Conservation (phyloP, 495 filamentous ascomycete genomes). For the Pyronema domesticum region DNA sequence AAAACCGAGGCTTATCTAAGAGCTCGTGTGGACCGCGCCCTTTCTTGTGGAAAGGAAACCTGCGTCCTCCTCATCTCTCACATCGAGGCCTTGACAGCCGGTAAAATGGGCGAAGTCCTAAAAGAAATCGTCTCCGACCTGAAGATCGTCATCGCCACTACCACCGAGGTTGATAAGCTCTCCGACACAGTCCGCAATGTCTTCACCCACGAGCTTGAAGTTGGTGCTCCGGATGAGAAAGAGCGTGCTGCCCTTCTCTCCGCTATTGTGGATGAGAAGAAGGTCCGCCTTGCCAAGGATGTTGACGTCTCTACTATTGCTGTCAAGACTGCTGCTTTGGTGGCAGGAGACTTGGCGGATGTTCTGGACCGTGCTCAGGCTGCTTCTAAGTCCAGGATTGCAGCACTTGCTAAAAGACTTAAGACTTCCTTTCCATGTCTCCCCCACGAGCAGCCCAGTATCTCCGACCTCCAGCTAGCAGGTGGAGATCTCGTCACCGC, state of each 20-base stretch:
- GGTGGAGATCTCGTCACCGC: slow-evolving; percentile 64
- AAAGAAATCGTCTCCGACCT: slow-evolving; percentile 56
- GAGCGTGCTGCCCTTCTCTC: slow-evolving; percentile 76
- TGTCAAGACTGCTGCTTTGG: slow-evolving; percentile 86
- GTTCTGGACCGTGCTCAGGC: slow-evolving; percentile 78
- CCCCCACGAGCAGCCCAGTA: slow-evolving; percentile 23
- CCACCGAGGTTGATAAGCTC: slow-evolving; percentile 83
- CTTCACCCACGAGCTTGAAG: slow-evolving; percentile 91
- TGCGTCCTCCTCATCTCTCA: slow-evolving; percentile 74
- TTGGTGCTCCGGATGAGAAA: slow-evolving; percentile 78
- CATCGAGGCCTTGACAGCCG: slow-evolving; percentile 76
- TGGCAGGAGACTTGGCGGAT: slow-evolving; percentile 84
- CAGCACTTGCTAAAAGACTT: slow-evolving; percentile 38
- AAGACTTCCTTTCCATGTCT: not conserved
- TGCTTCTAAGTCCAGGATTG: slow-evolving; percentile 54
- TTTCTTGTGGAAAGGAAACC: slow-evolving; percentile 66
- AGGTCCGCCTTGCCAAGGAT: slow-evolving; percentile 53
- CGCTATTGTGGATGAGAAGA: slow-evolving; percentile 55
- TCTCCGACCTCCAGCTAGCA: slow-evolving; percentile 73
- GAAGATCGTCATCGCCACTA: slow-evolving; percentile 76
- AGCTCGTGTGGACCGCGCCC: slow-evolving; percentile 68
- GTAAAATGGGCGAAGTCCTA: slow-evolving; percentile 68
- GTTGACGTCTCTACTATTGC: slow-evolving; percentile 71
- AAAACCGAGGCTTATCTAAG: slow-evolving; percentile 84
- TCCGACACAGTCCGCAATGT: slow-evolving; percentile 74